Conservation (phyloP, 306 rosid genomes). For the Urtica urens region DNA sequence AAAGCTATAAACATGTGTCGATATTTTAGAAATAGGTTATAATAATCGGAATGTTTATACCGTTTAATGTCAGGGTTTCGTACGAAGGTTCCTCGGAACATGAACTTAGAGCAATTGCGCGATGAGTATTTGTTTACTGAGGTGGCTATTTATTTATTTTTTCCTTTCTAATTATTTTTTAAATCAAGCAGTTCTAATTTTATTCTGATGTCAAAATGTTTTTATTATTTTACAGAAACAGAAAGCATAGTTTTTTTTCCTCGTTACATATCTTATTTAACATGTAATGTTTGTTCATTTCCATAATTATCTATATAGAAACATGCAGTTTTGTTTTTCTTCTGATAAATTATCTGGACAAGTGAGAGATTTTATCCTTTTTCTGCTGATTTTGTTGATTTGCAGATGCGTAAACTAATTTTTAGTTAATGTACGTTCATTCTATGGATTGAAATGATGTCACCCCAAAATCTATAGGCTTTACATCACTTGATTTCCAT, state of each 20-base stretch:
- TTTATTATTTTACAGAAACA: too few species aligned
- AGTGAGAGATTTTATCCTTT: neutral
- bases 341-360: neutral
- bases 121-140: conserved; percentile 62
- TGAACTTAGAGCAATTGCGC: conserved; percentile 55
- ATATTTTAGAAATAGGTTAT: neutral
- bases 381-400: neutral
- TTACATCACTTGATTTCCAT: neutral
- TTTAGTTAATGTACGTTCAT: neutral
- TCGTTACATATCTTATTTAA: neutral
- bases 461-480: neutral
- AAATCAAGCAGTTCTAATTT: neutral
- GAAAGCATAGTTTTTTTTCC: neutral
- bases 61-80: conserved; percentile 34
- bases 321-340: neutral
- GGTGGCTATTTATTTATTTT: conserved; percentile 25
- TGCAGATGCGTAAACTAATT: too few species aligned
- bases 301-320: neutral
- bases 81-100: conserved; percentile 49
- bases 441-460: neutral
- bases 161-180: neutral
- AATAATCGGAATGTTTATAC: neutral
- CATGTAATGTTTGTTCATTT: neutral
- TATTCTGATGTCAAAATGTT: too few species aligned
- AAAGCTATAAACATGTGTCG: neutral